Base-by-base conservation (phyloP, 225 moss, liverwort and hornwort species). In the Takakia lepidozioides region DNA sequence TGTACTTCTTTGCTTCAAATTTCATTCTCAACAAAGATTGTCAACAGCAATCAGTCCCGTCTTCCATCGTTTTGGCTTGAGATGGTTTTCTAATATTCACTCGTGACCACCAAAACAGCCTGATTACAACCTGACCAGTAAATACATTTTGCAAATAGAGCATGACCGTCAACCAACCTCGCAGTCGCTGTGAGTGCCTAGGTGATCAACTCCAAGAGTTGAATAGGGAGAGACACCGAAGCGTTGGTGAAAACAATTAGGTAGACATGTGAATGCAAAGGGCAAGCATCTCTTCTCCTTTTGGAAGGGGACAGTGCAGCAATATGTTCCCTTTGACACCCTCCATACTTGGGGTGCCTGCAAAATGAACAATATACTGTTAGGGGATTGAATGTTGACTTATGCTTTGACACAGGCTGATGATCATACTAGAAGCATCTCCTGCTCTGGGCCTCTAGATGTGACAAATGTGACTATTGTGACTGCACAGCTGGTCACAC, bases 141-240 rank as follows among this genome's bases (percentile, higher is more conserved):
- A 46, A 21, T 23, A 46, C 20, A 24, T 11, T 46, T 20, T 46
- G 10, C 21, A 46, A 46, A n/a, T 14, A 13, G 51, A 20, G 10
- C 15, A 35, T 13, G 6, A 24, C 25, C 10, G 10, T 44, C 20
- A 45, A 42, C 42, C 14, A 20, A 52, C 55, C 61, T 56, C n/a
- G n/a, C n/a, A 50, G 24, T 66, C 52, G 25, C 43, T 57, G 25
- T 38, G 48, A n/a, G 57, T 49, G 19, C 25, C 51, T 22, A 56
- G 43, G 15, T 75, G 46, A 22, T 48, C 57, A 21, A 62, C 48
- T 22, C 58, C 48, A 4, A 70, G 66, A 20, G 66, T 58, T 22
- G 70, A 70, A 43, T 70, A 27, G 0, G 25, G 54, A 18, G 27
- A 47, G 1, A 52, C 62, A 37, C 57, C 65, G 26, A 58, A 50